Percentiles rank a stretch among this genome's conserved stretches.
phyloP scores from a whole-genome alignment of 495 filamentous ascomycete genomes.

The Penicillium salamii region DNA sequence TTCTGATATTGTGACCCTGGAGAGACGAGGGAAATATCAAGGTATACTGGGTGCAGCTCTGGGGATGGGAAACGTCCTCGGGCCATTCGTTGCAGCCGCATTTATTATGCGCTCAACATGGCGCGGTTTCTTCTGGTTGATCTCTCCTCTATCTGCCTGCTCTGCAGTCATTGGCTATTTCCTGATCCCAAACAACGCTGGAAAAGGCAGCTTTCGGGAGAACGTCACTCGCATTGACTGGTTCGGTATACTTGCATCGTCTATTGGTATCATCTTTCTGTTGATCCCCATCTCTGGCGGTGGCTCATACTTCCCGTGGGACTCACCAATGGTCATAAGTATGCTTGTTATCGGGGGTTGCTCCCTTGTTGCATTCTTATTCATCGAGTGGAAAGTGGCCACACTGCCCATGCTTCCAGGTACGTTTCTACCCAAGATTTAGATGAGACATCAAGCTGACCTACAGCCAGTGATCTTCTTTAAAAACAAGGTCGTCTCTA shows the following conservation, averaged over 20 bases:
- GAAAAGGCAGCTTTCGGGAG: conserved; percentile 30
- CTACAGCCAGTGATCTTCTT: conserved; percentile 47
- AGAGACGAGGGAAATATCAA: conserved; percentile 46
- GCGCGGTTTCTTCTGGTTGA: conserved; percentile 50
- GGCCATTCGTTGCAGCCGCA: conserved; percentile 43
- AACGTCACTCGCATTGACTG: conserved; percentile 57
- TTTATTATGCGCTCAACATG: conserved; percentile 45
- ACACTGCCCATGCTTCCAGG: conserved; percentile 58
- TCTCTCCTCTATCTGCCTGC: conserved; percentile 39
- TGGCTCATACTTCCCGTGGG: conserved; percentile 58
- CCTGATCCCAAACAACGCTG: conserved; percentile 40
- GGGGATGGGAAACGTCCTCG: conserved; percentile 42
- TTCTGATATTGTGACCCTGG: conserved; percentile 47
- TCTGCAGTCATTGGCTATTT: conserved; percentile 42
- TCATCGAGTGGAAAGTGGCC: conserved; percentile 58
- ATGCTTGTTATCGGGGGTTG: conserved; percentile 55
- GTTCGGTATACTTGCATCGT: conserved; percentile 48
- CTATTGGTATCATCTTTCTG: conserved; percentile 53
- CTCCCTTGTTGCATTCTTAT: conserved; percentile 45
- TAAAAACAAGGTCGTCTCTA: conserved; percentile 48
- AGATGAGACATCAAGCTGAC: conserved; percentile 13
- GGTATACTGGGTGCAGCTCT: conserved; percentile 43
- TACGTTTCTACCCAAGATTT: conserved; percentile 23
- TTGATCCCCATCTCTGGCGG: conserved; percentile 63
- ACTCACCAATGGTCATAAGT: conserved; percentile 58